Conservation (phyloP, 1,139 yeast species). For the Pichia sp. region DNA sequence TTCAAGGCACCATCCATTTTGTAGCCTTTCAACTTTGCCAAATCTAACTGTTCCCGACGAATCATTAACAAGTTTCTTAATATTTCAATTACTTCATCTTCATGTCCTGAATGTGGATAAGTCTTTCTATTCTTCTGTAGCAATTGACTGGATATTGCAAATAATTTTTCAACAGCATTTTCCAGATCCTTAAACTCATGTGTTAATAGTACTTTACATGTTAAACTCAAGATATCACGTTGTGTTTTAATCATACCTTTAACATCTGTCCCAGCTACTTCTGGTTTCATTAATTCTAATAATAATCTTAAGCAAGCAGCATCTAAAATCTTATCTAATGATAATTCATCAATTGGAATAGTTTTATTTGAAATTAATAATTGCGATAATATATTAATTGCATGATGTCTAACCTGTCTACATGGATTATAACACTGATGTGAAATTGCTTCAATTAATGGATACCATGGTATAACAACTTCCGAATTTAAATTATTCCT, state of each 20-base stretch:
- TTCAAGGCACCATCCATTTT: conserved; percentile 24
- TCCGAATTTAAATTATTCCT: conserved; percentile 10
- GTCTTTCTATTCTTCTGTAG: conserved; percentile 20
- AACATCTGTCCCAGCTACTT: conserved; percentile 59
- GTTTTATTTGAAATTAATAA: conserved; percentile 32
- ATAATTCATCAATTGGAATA: conserved; percentile 31
- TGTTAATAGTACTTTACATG: conserved; percentile 68
- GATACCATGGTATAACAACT: conserved; percentile 35
- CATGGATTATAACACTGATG: conserved; percentile 89
- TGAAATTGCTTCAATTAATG: conserved; percentile 70
- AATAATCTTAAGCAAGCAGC: conserved; percentile 71
- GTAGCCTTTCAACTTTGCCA: conserved; percentile 19
- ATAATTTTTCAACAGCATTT: conserved; percentile 22
- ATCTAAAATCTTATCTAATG: conserved; percentile 56
- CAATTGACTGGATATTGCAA: conserved; percentile 25
- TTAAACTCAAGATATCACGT: conserved; percentile 56
- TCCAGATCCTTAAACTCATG: conserved; percentile 30
- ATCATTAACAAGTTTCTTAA: conserved; percentile 53
- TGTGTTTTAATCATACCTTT: conserved; percentile 61
- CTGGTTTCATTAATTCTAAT: conserved; percentile 58
- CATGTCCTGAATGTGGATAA: conserved; percentile 25
- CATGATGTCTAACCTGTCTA: conserved; percentile 62
- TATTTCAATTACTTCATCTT: conserved; percentile 57
- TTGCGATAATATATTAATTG: conserved; percentile 49
- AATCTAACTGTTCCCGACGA: conserved; percentile 33